phyloP scores from a whole-genome alignment of 1,284 basidiomycete genomes.

The Puccinia polysora region DNA sequence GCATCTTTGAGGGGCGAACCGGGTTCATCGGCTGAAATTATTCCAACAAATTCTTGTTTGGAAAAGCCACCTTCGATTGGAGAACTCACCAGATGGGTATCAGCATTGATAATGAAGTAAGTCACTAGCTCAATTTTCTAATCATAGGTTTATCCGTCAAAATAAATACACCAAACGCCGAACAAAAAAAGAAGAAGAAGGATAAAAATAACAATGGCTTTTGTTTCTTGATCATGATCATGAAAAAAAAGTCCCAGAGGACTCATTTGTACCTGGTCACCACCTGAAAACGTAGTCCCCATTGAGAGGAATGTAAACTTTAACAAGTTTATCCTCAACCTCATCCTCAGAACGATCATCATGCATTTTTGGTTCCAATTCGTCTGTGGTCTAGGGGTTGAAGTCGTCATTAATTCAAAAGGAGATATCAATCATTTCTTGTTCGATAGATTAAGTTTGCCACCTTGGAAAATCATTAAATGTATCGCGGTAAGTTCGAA shows the following conservation, averaged over 20 bases:
- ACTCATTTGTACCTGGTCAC: conserved; percentile 29
- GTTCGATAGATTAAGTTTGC: background rate
- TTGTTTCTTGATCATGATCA: background rate
- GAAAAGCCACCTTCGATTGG: conserved; percentile 29
- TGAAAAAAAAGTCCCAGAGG: conserved; percentile 29
- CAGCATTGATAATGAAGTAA: conserved; percentile 35
- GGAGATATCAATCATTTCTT: conserved; percentile 20
- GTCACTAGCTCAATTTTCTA: background rate
- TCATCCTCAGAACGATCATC: background rate
- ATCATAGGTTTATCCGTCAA: background rate
- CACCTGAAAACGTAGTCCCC: conserved; percentile 23
- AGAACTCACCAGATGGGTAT: conserved; percentile 25
- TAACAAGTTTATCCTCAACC: conserved; percentile 6
- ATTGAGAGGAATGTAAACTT: background rate
- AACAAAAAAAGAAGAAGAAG: background rate
- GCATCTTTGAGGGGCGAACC: background rate
- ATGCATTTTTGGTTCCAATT: conserved; percentile 31
- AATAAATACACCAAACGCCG: background rate
- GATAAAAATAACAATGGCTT: background rate
- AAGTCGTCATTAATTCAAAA: conserved; percentile 13
- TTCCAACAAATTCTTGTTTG: background rate
- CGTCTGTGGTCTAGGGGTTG: conserved; percentile 14
- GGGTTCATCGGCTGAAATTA: background rate
- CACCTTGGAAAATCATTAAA: conserved; percentile 4
- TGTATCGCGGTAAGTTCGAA: conserved; percentile 4